A percentile compares a stretch with the other conserved stretches of the same genome.
These are phyloP conservation scores for Phaeotremella fagi DNA, from an alignment of 768 basidiomycete species.

Conservation along the genomic window DNA sequence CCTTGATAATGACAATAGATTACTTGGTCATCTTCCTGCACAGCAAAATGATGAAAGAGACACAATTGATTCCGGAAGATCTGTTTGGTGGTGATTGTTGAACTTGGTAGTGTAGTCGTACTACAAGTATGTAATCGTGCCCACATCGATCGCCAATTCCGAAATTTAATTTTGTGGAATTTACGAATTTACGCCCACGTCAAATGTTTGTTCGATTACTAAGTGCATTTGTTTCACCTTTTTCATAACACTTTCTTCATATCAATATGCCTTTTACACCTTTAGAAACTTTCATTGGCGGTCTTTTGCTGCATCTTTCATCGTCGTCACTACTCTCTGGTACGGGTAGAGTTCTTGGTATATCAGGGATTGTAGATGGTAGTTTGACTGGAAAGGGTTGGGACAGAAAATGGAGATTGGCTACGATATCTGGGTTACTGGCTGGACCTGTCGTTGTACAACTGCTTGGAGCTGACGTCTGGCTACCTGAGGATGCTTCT, in stretches of 20 bases:
- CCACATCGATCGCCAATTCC: too few species aligned
- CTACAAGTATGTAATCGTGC: too few species aligned
- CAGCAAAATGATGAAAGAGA: not conserved
- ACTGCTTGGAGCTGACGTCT: constrained; percentile 2
- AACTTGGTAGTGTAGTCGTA: too few species aligned
- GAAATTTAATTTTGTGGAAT: too few species aligned
- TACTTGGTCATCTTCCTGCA: not conserved
- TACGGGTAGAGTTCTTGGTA: constrained; percentile 46
- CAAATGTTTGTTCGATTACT: too few species aligned
- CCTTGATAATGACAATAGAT: too few species aligned
- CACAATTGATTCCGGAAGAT: not conserved
- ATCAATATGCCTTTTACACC: constrained; percentile 36
- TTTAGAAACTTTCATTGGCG: constrained; percentile 44
- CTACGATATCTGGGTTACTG: constrained; percentile 24
- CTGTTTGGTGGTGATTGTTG: not conserved
- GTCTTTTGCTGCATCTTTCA: constrained; percentile 41
- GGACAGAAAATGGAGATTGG: constrained; percentile 27
- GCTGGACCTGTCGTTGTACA: constrained; percentile 16
- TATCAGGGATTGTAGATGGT: constrained; percentile 43
- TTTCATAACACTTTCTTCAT: not conserved
- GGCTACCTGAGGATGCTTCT: constrained; percentile 11
- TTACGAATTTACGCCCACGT: too few species aligned
- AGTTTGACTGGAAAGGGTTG: constrained; percentile 24
- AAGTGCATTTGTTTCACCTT: not conserved
- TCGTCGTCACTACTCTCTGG: constrained; percentile 39